phyloP scores from a whole-genome alignment of 2,329 filamentous ascomycete species.

The Gnomoniopsis sp. region DNA sequence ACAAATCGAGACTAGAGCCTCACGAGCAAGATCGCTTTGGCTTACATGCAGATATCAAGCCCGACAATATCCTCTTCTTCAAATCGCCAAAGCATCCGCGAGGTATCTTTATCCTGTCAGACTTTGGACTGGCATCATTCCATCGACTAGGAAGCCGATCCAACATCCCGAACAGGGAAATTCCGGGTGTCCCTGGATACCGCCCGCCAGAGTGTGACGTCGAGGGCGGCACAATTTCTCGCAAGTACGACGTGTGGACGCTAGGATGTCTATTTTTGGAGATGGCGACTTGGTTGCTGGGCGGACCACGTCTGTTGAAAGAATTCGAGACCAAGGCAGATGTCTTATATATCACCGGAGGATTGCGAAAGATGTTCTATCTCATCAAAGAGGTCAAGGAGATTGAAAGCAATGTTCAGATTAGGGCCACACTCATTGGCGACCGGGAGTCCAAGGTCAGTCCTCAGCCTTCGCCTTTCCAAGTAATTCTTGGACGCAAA shows the following conservation, averaged over 20 bases:
- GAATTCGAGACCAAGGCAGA: neutral
- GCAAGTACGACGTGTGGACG: constrained; percentile 6
- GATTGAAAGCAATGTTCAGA: neutral
- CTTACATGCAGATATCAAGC: constrained; percentile 9
- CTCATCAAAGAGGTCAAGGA: neutral
- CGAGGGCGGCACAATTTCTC: neutral
- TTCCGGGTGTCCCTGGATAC: neutral
- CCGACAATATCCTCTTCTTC: constrained; percentile 5
- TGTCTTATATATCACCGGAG: neutral
- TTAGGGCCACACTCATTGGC: neutral
- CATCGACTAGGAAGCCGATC: neutral
- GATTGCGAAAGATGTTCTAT: neutral
- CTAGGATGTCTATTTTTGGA: constrained; percentile 3
- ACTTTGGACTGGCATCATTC: constrained; percentile 5
- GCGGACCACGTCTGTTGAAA: neutral
- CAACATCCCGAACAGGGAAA: neutral
- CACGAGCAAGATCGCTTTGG: neutral
- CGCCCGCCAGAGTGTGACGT: constrained; percentile 1
- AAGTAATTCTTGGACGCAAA: too few relatives aligned
- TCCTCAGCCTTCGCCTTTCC: too few relatives aligned
- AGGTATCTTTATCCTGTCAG: constrained; percentile 5
- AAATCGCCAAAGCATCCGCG: neutral
- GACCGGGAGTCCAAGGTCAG: neutral
- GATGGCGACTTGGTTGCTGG: constrained; percentile 3
- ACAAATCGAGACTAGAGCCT: neutral